Conservation (phyloP, 345 rosid genomes). For the Leavenworthia alabamica region DNA sequence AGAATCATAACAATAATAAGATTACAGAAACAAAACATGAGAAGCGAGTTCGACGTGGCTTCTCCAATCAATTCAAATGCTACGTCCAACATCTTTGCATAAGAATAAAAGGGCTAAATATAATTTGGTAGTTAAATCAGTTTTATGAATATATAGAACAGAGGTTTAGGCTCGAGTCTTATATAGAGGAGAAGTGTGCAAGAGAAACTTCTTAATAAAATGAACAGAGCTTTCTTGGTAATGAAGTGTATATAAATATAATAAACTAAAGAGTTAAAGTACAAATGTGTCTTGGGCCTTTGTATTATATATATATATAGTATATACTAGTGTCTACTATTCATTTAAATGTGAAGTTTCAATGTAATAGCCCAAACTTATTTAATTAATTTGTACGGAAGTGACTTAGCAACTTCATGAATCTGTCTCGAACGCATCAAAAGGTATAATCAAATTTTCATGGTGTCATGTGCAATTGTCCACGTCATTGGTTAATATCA, state of each 20-base stretch:
- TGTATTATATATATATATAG: neutral
- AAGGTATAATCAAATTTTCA: neutral
- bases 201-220: constrained; percentile 5
- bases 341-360: neutral
- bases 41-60: constrained; percentile 28
- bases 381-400: constrained; percentile 5
- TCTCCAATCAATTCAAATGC: constrained; percentile 23
- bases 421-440: too few species aligned
- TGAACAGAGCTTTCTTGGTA: constrained; percentile 10
- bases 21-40: constrained; percentile 32
- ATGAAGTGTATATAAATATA: constrained; percentile 14
- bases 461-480: neutral
- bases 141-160: neutral
- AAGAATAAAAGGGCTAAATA: neutral
- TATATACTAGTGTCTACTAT: neutral
- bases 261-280: neutral
- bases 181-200: constrained; percentile 10
- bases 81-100: constrained; percentile 21
- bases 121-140: constrained; percentile 8
- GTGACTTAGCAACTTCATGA: constrained; percentile 18
- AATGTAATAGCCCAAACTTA: constrained; percentile 4
- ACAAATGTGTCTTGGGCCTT: neutral
- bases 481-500: neutral
- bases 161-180: constrained; percentile 4
- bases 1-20: constrained; percentile 25